phyloP scores from a whole-genome alignment of 305 asterid genomes.

The Petunia hybrid region DNA sequence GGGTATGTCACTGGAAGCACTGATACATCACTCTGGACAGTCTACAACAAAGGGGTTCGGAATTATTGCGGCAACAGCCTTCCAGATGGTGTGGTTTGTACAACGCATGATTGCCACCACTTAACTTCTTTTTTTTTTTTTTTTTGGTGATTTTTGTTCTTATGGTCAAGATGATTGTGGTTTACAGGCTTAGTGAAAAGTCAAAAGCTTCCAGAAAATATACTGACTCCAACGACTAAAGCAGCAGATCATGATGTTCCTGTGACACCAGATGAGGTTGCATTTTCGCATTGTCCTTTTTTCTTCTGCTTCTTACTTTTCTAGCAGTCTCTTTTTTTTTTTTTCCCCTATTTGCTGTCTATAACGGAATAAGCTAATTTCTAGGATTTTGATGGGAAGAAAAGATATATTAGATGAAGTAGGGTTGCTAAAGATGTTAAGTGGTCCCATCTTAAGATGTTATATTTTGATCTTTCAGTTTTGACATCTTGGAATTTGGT shows the following conservation, averaged over 20 bases:
- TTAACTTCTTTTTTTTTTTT: background rate
- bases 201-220: conserved; percentile 71
- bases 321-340: background rate
- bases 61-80: conserved; percentile 90
- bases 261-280: conserved; percentile 84
- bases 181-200: conserved; percentile 80
- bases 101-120: conserved; percentile 29
- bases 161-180: conserved; percentile 23
- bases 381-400: background rate
- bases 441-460: background rate
- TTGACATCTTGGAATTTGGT: background rate
- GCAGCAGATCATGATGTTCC: conserved; percentile 97
- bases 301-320: conserved; percentile 7
- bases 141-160: conserved; percentile 23
- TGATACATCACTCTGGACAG: conserved; percentile 95
- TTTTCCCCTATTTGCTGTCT: background rate
- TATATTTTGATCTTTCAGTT: background rate
- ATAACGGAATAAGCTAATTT: background rate
- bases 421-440: background rate
- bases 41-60: conserved; percentile 78
- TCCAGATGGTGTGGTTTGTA: conserved; percentile 75
- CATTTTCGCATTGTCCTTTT: conserved; percentile 13
- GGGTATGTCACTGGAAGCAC: conserved; percentile 97
- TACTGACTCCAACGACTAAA: conserved; percentile 93
- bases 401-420: background rate